Evolutionary conservation across 2,329 filamentous ascomycete species (phyloP).

Genomic region (Phaeosphaeria sp.): DNA sequence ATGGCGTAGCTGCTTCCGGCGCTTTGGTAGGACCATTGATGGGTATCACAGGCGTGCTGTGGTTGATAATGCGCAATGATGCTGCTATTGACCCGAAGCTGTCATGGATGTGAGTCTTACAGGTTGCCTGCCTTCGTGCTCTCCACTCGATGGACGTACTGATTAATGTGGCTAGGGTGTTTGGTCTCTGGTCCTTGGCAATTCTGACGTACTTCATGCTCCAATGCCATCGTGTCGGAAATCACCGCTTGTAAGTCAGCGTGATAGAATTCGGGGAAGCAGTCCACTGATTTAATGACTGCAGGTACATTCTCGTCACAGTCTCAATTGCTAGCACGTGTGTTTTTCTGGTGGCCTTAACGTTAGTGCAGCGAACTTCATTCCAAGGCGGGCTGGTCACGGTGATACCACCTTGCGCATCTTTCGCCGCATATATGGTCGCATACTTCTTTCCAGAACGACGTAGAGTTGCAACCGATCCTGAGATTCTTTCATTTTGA

Average conservation of each 20-base stretch:
- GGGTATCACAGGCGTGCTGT: constrained; percentile 23
- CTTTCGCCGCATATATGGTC: constrained; percentile 20
- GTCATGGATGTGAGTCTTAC: constrained; percentile 20
- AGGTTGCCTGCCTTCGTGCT: neutral
- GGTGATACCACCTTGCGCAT: constrained; percentile 18
- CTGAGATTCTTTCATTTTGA: neutral
- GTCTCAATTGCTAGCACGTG: constrained; percentile 9
- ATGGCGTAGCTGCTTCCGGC: neutral
- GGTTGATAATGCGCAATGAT: constrained; percentile 28
- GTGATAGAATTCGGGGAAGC: neutral
- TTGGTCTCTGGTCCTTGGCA: constrained; percentile 18
- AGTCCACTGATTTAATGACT: neutral
- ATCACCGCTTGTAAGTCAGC: constrained; percentile 15
- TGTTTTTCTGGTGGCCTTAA: constrained; percentile 11
- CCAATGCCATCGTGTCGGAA: constrained; percentile 14
- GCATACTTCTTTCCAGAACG: constrained; percentile 16
- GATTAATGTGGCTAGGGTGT: constrained; percentile 10
- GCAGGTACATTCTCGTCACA: constrained; percentile 14
- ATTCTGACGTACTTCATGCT: constrained; percentile 13
- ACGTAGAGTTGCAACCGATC: neutral
- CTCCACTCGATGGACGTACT: too few relatives aligned
- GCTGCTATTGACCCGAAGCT: constrained; percentile 13
- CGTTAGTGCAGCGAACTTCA: constrained; percentile 15
- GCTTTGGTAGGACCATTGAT: constrained; percentile 5
- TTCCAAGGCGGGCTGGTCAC: constrained; percentile 19